Conservation (phyloP, 2,329 filamentous ascomycete species). For the Penicillium sp. region DNA sequence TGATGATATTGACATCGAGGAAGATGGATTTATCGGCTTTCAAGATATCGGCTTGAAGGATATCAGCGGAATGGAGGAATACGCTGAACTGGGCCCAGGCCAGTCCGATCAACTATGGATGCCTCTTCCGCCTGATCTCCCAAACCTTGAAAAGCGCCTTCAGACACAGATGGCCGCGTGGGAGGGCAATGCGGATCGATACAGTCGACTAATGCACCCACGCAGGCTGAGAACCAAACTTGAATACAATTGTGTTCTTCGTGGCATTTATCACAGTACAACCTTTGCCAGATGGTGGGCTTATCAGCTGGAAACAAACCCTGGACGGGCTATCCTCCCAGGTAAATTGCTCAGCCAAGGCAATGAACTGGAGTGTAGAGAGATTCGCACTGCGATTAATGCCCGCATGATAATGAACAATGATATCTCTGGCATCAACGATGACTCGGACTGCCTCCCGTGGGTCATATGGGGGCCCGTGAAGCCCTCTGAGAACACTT, state of each 20-base stretch:
- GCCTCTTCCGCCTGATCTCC: constrained; percentile 17
- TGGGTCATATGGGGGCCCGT: constrained; percentile 17
- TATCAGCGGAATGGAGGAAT: too few species aligned
- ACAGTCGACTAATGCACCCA: constrained; percentile 14
- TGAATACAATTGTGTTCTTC: constrained; percentile 17
- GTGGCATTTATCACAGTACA: constrained; percentile 22
- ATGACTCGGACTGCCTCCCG: constrained; percentile 13
- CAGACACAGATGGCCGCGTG: constrained; percentile 13
- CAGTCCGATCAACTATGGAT: constrained; percentile 10
- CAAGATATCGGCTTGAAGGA: background rate
- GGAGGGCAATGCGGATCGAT: constrained; percentile 16
- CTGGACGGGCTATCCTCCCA: constrained; percentile 5
- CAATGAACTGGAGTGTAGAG: constrained; percentile 5
- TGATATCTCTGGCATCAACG: constrained; percentile 13
- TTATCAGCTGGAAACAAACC: constrained; percentile 12
- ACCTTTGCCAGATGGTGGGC: constrained; percentile 24
- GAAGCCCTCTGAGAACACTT: constrained; percentile 2
- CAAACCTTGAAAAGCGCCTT: constrained; percentile 9
- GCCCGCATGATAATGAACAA: constrained; percentile 20
- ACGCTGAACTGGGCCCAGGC: constrained; percentile 7
- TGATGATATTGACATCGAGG: constrained; percentile 15
- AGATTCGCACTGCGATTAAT: constrained; percentile 15
- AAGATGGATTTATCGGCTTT: constrained; percentile 13
- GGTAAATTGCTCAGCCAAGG: constrained; percentile 8
- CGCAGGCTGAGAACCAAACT: constrained; percentile 6